Evolutionary conservation across 139 green algal species (phyloP).

Genomic region (Astrephomene gubernaculifera): DNA sequence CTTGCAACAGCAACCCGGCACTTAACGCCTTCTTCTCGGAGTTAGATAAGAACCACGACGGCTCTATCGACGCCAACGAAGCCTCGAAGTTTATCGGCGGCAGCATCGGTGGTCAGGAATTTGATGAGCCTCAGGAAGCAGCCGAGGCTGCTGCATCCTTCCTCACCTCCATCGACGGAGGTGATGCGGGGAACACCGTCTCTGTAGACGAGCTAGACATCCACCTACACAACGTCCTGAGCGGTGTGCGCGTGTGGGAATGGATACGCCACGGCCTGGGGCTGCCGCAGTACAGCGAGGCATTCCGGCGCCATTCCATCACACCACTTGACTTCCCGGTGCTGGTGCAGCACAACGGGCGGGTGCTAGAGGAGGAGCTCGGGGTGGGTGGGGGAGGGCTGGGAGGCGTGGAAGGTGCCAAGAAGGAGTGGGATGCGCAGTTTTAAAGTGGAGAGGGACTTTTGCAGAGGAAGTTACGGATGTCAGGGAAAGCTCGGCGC

Average conservation of each 20-base stretch:
- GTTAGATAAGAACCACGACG: conserved; percentile 56
- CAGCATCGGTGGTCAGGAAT: conserved; percentile 43
- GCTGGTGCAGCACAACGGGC: conserved; percentile 62
- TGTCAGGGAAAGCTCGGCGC: too few species aligned
- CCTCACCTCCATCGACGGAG: conserved; percentile 51
- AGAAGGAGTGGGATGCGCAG: too few species aligned
- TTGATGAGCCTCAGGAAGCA: conserved; percentile 48
- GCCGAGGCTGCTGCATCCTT: conserved; percentile 44
- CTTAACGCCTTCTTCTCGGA: conserved; percentile 47
- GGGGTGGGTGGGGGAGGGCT: conserved; percentile 24
- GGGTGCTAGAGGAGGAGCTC: conserved; percentile 60
- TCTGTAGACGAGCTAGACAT: conserved; percentile 53
- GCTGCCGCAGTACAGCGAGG: conserved; percentile 64
- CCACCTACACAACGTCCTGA: conserved; percentile 58
- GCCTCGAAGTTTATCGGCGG: not conserved
- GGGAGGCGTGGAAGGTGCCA: too few species aligned
- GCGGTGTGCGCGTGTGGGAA: conserved; percentile 51
- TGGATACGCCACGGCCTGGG: conserved; percentile 67
- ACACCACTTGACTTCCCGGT: conserved; percentile 71
- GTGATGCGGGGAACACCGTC: conserved; percentile 52
- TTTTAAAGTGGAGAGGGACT: too few species aligned
- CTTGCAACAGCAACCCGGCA: not conserved
- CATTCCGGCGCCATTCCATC: conserved; percentile 61
- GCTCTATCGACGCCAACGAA: conserved; percentile 40
- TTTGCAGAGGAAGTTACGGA: too few species aligned